Evolutionary conservation across 331 rosid species (phyloP).

Genomic region (Cucumis variabilis): DNA sequence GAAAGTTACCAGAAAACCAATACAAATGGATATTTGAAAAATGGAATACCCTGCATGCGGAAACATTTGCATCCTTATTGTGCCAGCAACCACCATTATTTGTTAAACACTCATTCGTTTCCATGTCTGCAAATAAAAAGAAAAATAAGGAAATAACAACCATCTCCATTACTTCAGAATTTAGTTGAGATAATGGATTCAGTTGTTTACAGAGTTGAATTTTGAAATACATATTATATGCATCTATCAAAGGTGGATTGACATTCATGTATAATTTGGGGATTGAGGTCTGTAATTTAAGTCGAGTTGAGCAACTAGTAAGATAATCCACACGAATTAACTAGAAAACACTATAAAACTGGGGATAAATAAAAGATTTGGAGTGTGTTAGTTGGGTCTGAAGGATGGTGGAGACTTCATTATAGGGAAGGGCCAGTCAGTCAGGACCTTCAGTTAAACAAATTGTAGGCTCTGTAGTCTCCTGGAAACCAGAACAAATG

Average conservation of each 20-base stretch:
- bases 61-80: constrained; percentile 68
- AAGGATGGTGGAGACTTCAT: neutral
- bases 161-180: constrained; percentile 6
- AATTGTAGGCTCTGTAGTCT: constrained; percentile 90
- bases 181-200: neutral
- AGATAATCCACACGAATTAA: constrained; percentile 5
- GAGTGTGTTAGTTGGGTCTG: neutral
- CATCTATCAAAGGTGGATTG: neutral
- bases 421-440: neutral
- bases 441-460: constrained; percentile 82
- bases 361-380: neutral
- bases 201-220: neutral
- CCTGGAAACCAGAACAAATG: constrained; percentile 85
- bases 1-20: constrained; percentile 26
- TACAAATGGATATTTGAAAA: constrained; percentile 21
- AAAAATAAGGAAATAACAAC: constrained; percentile 20
- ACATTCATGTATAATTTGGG: neutral
- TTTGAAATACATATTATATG: neutral
- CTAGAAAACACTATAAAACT: neutral
- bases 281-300: neutral
- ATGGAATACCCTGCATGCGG: constrained; percentile 94
- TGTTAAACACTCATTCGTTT: constrained; percentile 92
- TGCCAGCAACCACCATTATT: constrained; percentile 98
- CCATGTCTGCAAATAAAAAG: constrained; percentile 60
- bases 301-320: neutral